Conservation (phyloP, 2,329 filamentous ascomycete species). For the Xylariaceae sp. region DNA sequence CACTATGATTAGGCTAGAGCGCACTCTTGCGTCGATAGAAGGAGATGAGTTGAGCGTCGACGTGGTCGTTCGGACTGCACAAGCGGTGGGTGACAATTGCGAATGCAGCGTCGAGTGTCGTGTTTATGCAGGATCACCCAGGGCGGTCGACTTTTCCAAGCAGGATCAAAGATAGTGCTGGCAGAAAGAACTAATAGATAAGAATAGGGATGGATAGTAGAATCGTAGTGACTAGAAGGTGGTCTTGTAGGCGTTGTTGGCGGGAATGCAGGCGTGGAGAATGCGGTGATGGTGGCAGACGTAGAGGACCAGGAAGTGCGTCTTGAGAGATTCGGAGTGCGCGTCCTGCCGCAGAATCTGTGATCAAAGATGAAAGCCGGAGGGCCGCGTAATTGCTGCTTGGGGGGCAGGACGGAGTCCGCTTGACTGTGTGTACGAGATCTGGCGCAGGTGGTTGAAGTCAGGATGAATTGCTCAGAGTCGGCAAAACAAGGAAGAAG, state of each 20-base stretch:
- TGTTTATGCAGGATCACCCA: not conserved
- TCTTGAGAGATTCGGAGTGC: not conserved
- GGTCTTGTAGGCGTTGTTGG: not conserved
- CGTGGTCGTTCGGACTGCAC: not conserved
- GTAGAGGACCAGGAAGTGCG: not conserved
- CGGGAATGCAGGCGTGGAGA: not conserved
- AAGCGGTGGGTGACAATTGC: not conserved
- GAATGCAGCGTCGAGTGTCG: not conserved
- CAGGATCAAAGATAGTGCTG: not conserved
- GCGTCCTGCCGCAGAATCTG: not conserved
- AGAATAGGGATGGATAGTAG: not conserved
- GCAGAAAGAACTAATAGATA: not conserved
- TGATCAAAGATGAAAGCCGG: no score
- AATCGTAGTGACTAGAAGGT: not conserved
- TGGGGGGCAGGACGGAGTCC: no score
- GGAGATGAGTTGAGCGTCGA: not conserved
- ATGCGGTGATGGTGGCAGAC: not conserved
- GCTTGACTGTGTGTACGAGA: no score
- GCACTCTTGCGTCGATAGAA: constrained; percentile 28
- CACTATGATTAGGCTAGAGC: constrained; percentile 3
- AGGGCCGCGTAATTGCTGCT: no score
- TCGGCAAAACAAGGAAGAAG: not conserved
- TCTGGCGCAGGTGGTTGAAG: not conserved
- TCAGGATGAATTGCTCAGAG: not conserved
- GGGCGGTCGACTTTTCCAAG: not conserved